Evolutionary conservation across 1,284 basidiomycete species (phyloP), one percentile per base, ranked within the genome.

Genomic region (Volvariella surrecta): DNA sequence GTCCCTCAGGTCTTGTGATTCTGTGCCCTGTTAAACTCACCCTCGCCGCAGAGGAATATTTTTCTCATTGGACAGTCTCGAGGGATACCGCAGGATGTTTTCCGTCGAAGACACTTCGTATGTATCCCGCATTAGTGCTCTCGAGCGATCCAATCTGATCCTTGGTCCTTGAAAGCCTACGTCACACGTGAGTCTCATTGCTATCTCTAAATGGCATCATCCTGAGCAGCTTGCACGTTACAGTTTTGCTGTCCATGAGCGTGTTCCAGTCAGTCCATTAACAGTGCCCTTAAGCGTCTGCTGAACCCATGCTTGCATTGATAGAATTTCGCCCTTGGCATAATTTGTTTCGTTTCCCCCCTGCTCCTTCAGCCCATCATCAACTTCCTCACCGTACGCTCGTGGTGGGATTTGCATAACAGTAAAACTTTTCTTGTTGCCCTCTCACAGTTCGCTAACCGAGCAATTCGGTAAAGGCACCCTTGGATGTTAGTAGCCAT

Each of bases 371-470:
- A 90, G 52, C 70, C 81, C 13, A 53, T 76, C 4, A 71, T 92
- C 50, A 87, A 89, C 52, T 49, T 82, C 17, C 45, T 85, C 7
- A 80, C 89, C 15, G 66, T 89, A 9, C 75, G 84, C 16, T 86
- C 81, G 3, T 79, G 81, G 63, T 96, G 92, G 90, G 94, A 97
- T 55, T 68, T 87, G 28, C 93, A 98, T 60, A 85, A 79, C 54
- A 75, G 85, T 68, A 34, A 17, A 62, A 57, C 30, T 24, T 15
- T 16, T 39, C 32, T 6, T 31, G 28, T 15, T 32, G 39, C 31
- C 17, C 35, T 47, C 35, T 21, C 37, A 24, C 3, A 28, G 37
- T 22, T 34, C 31, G 44, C 32, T 44, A 40, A 34, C 24, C 46
- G 10, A n/a, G n/a, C n/a, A n/a, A 46, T 30, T 37, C 41, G 16